Evolutionary conservation across 805 yeast genomes (phyloP), one percentile per base, ranked within the genome.

Genomic region (Candida maesae): DNA sequence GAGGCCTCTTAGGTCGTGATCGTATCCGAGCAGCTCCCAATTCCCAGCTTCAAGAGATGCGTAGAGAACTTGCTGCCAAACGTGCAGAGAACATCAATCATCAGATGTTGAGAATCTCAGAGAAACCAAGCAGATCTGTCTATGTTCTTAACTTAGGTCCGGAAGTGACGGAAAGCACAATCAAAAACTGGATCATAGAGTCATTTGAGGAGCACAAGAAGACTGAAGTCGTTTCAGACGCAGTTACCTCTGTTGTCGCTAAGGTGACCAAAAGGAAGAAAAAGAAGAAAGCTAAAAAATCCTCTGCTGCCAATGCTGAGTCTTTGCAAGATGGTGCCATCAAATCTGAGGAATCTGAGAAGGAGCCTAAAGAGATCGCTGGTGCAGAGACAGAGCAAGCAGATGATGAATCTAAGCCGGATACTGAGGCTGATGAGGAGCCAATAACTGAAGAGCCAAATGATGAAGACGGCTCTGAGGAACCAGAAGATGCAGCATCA

Each of bases 21-120:
- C 31, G 12, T 18, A 16, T 6, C 7, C 23, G 18, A 13, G 18
- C 21, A n/a, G n/a, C 31, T 18, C 17, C 12, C 13, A 17, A 14
- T 25, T n/a, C 18, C 27, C 26, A 35, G 27, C 19, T 14, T 29
- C n/a, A 29, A 27, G 32, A 8, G n/a, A 8, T 25, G 8, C 28
- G 18, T 26, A 32, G 26, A 9, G 19, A 35, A n/a, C 17, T 26
- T 6, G 31, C 24, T 26, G 41, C 36, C 21, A 33, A 38, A 32
- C 34, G 36, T 20, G 31, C 38, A n/a, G 39, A 38, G 13, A 16
- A 30, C 16, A 27, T 34, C 14, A 15, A 29, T 12, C 42, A 44
- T 25, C 42, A 41, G 31, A 33, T 50, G 4, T 36, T 50, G 32
- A 50, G 45, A 26, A 32, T 47, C 18, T 40, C 45, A 16, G 48